Conservation (phyloP, 371 early-diverging fungal species). For the Lichtheimia hyalospora region DNA sequence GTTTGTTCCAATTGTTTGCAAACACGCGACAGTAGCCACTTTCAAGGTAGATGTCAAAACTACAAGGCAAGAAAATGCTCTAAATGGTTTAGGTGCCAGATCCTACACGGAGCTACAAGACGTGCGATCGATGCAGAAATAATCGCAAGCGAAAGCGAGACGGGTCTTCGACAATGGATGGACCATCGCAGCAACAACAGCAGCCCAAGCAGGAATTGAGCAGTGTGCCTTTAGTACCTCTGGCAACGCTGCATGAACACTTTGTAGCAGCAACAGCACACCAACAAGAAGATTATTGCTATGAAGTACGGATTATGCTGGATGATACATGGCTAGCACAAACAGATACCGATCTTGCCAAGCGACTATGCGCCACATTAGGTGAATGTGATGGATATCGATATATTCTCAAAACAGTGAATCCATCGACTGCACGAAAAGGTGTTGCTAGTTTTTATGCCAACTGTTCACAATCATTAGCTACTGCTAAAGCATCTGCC, state of each 20-base stretch:
- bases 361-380: constrained; percentile 1
- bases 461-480: constrained; percentile 8
- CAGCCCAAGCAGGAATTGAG: not conserved
- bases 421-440: constrained; percentile 4
- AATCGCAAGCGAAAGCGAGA: constrained; percentile 5
- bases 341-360: constrained; percentile 7
- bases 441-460: constrained; percentile 11
- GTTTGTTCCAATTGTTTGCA: constrained; percentile 11
- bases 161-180: not conserved
- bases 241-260: constrained; percentile 1
- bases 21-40: constrained; percentile 4
- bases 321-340: not conserved
- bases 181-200: not conserved
- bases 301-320: constrained; percentile 2
- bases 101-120: constrained; percentile 10
- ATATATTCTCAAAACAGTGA: constrained; percentile 11
- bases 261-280: constrained; percentile 1
- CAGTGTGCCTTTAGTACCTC: not conserved
- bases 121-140: constrained; percentile 6
- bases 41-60: constrained; percentile 3
- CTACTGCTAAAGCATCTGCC: not conserved
- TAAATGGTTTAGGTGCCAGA: not conserved
- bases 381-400: constrained; percentile 9
- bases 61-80: not conserved
- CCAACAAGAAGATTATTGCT: constrained; percentile 3